Conservation (phyloP, 805 yeast species). For the Candida oleophila region DNA sequence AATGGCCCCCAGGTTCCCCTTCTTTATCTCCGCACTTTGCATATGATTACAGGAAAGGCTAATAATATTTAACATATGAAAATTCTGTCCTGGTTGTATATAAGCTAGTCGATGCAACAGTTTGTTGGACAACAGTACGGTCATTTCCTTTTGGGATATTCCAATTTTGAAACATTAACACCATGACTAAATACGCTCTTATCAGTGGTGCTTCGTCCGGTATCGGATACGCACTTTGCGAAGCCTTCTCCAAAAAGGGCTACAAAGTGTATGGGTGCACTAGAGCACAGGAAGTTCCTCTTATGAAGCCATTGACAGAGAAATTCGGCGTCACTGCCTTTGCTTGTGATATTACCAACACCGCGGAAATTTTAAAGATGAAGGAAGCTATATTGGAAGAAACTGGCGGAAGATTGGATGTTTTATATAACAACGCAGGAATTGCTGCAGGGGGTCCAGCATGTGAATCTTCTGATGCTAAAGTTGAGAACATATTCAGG, state of each 20-base stretch:
- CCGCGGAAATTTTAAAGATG: constrained; percentile 20
- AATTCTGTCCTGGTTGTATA: not conserved
- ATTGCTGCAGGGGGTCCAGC: constrained; percentile 28
- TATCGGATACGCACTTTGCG: constrained; percentile 50
- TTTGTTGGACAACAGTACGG: too few species aligned
- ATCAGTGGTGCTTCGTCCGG: constrained; percentile 62
- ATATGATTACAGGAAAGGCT: not conserved
- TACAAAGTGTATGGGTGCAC: constrained; percentile 36
- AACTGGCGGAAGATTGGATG: constrained; percentile 31
- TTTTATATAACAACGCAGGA: constrained; percentile 45
- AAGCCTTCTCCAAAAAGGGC: constrained; percentile 40
- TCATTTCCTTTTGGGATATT: too few species aligned
- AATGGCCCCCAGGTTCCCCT: too few species aligned
- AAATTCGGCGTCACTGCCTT: constrained; percentile 22
- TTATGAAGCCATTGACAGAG: constrained; percentile 22
- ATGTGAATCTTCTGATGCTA: constrained; percentile 24
- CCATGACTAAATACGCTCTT: constrained; percentile 10
- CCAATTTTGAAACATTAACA: too few species aligned
- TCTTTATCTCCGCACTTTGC: not conserved
- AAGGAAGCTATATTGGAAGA: constrained; percentile 18
- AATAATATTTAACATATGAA: not conserved
- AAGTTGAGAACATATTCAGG: constrained; percentile 20
- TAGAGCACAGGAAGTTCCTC: constrained; percentile 13
- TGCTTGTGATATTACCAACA: constrained; percentile 31
- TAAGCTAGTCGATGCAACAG: too few species aligned